phyloP scores from a whole-genome alignment of 805 yeast genomes.

The Scheffersomyces lignosus region DNA sequence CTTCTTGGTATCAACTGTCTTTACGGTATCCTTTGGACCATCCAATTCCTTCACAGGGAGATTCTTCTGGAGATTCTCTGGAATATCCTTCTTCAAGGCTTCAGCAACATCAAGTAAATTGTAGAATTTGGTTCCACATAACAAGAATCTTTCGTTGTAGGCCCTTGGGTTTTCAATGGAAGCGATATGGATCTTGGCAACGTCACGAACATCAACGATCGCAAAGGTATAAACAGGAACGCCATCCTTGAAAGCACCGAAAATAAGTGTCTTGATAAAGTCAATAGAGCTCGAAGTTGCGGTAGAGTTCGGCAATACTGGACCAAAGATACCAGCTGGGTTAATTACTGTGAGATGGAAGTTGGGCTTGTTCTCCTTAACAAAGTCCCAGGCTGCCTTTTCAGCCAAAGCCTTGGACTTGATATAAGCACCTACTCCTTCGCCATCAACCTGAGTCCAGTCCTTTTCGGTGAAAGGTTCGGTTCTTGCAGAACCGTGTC shows the following conservation, averaged over 20 bases:
- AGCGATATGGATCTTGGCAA: slow-evolving; percentile 13
- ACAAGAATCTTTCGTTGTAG: background rate
- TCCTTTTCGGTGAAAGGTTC: slow-evolving; percentile 43
- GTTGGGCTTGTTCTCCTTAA: slow-evolving; percentile 10
- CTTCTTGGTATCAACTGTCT: background rate
- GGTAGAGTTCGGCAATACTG: slow-evolving; percentile 1
- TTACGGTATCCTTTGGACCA: background rate
- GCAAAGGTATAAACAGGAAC: background rate
- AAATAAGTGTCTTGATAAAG: slow-evolving; percentile 14
- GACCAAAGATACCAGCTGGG: slow-evolving; percentile 24
- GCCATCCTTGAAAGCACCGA: slow-evolving; percentile 12
- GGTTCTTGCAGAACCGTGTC: slow-evolving; percentile 26
- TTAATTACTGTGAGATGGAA: slow-evolving; percentile 17
- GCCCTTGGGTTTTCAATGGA: slow-evolving; percentile 6
- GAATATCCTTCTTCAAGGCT: background rate
- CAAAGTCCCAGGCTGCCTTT: slow-evolving; percentile 7
- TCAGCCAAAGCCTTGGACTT: slow-evolving; percentile 8
- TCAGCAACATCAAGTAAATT: background rate
- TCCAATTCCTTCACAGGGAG: background rate
- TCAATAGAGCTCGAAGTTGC: slow-evolving; percentile 24
- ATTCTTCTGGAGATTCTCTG: background rate
- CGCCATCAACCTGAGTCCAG: slow-evolving; percentile 57
- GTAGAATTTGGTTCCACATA: background rate
- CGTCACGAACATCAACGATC: slow-evolving; percentile 15
- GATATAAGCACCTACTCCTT: slow-evolving; percentile 23